A percentile compares a stretch with the other conserved stretches of the same genome.
Evolutionary conservation across 2,329 filamentous ascomycete genomes (phyloP).

Genomic region (Apiospora aurea): DNA sequence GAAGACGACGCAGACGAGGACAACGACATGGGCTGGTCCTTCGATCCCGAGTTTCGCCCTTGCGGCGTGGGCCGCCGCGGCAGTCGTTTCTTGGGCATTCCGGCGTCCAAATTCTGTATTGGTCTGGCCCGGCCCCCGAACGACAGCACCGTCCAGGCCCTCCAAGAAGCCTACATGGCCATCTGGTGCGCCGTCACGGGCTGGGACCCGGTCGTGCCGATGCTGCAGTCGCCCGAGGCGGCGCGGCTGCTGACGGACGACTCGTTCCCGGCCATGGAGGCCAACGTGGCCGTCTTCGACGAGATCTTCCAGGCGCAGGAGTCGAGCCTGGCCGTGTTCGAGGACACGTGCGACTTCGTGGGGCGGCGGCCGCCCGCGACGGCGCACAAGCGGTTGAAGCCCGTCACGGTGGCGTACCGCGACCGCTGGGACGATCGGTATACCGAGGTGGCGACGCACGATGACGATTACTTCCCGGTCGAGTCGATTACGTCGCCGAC

Average conservation of each 20-base stretch:
- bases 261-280: background rate
- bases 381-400: conserved; percentile 26
- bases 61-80: conserved; percentile 29
- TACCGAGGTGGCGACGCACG: conserved; percentile 31
- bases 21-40: conserved; percentile 38
- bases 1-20: conserved; percentile 22
- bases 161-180: conserved; percentile 29
- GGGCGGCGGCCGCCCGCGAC: conserved; percentile 20
- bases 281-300: background rate
- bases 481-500: conserved; percentile 20
- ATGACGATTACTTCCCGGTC: conserved; percentile 16
- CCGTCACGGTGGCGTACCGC: conserved; percentile 28
- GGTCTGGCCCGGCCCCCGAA: conserved; percentile 30
- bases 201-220: background rate
- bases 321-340: background rate
- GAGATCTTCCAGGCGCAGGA: conserved; percentile 10
- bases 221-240: conserved; percentile 17
- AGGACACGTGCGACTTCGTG: conserved; percentile 36
- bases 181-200: conserved; percentile 29
- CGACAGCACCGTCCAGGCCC: conserved; percentile 24
- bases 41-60: conserved; percentile 37
- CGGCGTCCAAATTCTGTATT: conserved; percentile 33
- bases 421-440: conserved; percentile 42
- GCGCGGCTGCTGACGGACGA: background rate
- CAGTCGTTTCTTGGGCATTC: conserved; percentile 33